Base-by-base conservation (phyloP, 176 grass and related monocot species). In the Ensete ventricosum region DNA sequence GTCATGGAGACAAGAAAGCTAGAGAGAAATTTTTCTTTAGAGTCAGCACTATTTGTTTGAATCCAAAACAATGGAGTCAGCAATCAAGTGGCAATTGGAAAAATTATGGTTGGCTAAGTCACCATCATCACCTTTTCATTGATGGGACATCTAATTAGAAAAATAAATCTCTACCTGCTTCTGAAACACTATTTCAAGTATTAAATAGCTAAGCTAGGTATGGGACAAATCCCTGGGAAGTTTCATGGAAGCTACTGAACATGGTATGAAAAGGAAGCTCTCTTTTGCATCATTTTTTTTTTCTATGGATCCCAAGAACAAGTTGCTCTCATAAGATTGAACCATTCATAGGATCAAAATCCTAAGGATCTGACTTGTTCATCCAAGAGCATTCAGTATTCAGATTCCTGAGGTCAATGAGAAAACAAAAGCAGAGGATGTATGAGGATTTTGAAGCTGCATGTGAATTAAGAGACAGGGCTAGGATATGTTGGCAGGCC, bases 61-160 rank as follows among this genome's bases (percentile, higher is more conserved):
- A 19, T 50, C 1, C 7, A 20, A 70, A n/a, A 48, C 67, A 1
- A 49, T 20, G 63, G 17, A 69, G 11, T 43, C 14, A 9, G 22
- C 29, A 19, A 7, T 43, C 22, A 20, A 70, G 17, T 70, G 67
- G 43, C 67, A 70, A 70, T 70, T 70, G 67, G 67, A 70, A 70
- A 21, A 17, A 70, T 10, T 10, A 70, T 50, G 16, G 29, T 70
- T 70, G 34, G 67, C 67, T 50, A 50, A 70, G 67, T 70, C 29
- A 50, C 64, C n/a, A 24, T 64, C 62, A 9, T 14, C 63, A n/a
- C 22, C 21, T 23, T 58, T 17, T 17, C 55, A 5, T 17, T 19
- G 3, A 60, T n/a, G 3, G 13, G 17, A 14, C 14, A 58, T 17
- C n/a, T 60, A 9, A 3, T n/a, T 14, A 20, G 6, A 20, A n/a